Evolutionary conservation across 805 yeast species (phyloP).

Genomic region (Nakazawaea sp.): DNA sequence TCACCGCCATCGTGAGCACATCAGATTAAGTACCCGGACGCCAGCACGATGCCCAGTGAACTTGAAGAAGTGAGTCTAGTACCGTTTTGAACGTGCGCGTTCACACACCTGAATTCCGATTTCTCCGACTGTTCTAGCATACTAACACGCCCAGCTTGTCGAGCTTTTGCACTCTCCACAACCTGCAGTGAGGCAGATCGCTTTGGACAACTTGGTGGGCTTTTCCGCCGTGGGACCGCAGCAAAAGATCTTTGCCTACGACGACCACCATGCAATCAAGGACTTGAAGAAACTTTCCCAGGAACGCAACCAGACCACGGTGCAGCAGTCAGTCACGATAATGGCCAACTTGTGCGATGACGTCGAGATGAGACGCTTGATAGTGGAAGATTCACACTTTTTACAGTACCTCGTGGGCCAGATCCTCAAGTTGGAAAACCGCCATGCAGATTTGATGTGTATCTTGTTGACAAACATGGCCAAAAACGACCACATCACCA

Average conservation of each 20-base stretch:
- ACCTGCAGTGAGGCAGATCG: conserved; percentile 74
- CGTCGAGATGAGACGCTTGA: conserved; percentile 48
- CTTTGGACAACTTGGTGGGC: conserved; percentile 77
- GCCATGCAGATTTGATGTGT: conserved; percentile 74
- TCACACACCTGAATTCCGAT: too few species aligned
- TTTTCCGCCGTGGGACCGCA: conserved; percentile 68
- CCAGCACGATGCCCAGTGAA: too few species aligned
- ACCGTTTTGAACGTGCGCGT: too few species aligned
- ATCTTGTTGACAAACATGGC: conserved; percentile 84
- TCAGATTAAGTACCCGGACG: too few species aligned
- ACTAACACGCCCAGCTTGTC: conserved; percentile 42
- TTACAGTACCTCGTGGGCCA: conserved; percentile 38
- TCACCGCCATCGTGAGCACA: too few species aligned
- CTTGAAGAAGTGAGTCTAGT: too few species aligned
- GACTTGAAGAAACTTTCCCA: conserved; percentile 60
- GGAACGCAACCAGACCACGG: conserved; percentile 47
- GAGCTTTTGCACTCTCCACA: conserved; percentile 77
- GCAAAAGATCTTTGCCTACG: conserved; percentile 58
- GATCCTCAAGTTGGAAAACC: conserved; percentile 48
- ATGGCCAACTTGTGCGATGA: conserved; percentile 81
- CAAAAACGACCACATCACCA: conserved; percentile 59
- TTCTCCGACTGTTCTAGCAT: too few species aligned
- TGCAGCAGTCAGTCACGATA: conserved; percentile 67
- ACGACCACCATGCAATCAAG: conserved; percentile 61
- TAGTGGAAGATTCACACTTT: conserved; percentile 60